These are phyloP conservation scores for Podospora anserina DNA, from an alignment of 495 filamentous ascomycete genomes.

Conservation along the genomic window DNA sequence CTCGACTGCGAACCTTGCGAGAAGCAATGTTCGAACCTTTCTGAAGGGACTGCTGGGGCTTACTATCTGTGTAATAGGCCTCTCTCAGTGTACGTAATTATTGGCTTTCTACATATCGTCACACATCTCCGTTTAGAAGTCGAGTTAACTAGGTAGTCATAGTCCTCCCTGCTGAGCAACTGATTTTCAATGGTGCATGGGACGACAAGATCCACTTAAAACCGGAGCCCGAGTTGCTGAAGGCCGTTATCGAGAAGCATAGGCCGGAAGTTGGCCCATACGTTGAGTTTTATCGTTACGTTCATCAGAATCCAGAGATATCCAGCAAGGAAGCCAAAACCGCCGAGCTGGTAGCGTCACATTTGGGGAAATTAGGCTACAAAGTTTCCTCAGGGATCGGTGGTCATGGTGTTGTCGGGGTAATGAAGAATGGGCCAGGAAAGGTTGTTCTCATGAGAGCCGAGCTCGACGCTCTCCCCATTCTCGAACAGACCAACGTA, in stretches of 20 bases:
- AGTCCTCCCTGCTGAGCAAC: background rate
- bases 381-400: slow-evolving; percentile 51
- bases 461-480: slow-evolving; percentile 61
- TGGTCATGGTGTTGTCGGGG: slow-evolving; percentile 53
- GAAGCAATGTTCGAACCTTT: no score
- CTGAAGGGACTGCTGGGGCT: background rate
- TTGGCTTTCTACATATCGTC: no score
- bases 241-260: background rate
- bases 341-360: slow-evolving; percentile 38
- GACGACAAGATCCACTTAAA: background rate
- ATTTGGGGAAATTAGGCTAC: slow-evolving; percentile 44
- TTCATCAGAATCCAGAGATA: slow-evolving; percentile 51
- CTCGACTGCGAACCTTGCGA: no score
- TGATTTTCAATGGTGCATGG: background rate
- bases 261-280: slow-evolving; percentile 24
- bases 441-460: slow-evolving; percentile 54
- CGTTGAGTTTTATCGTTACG: slow-evolving; percentile 46
- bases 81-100: background rate
- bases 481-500: slow-evolving; percentile 55
- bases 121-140: background rate
- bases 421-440: slow-evolving; percentile 55
- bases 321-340: slow-evolving; percentile 49
- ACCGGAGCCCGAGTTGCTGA: background rate
- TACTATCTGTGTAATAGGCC: background rate
- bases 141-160: background rate